Evolutionary conservation across 2,329 filamentous ascomycete genomes (phyloP).

Genomic region (Thielaviopsis populi): DNA sequence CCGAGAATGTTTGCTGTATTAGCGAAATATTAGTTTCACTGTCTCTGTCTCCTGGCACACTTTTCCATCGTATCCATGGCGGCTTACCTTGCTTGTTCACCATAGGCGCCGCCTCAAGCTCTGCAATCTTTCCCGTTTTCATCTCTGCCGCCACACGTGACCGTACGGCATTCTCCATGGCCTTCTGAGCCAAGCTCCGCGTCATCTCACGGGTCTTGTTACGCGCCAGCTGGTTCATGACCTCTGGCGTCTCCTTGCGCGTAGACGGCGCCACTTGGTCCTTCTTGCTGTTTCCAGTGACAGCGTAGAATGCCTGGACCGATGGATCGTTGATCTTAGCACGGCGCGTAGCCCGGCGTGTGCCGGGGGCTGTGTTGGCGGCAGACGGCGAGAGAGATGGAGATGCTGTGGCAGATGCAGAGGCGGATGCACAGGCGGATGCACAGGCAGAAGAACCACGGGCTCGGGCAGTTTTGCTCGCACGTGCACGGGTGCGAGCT

Average conservation of each 20-base stretch:
- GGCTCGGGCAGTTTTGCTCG: background rate
- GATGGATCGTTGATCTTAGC: background rate
- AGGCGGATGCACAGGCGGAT: background rate
- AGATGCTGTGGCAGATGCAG: background rate
- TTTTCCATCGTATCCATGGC: too few species aligned
- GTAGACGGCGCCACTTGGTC: background rate
- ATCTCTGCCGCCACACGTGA: background rate
- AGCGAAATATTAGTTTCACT: background rate
- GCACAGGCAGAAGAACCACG: background rate
- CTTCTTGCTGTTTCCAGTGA: constrained; percentile 1
- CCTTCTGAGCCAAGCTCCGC: background rate
- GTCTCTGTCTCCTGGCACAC: background rate
- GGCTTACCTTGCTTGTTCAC: background rate
- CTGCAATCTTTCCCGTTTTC: background rate
- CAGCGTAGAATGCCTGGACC: background rate
- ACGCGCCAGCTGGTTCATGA: background rate
- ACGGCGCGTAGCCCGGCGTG: background rate
- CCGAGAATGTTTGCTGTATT: background rate
- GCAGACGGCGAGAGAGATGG: background rate
- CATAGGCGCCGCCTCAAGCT: background rate
- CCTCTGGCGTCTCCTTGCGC: background rate
- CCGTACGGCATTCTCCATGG: background rate
- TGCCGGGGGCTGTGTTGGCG: background rate
- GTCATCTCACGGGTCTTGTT: constrained; percentile 1
- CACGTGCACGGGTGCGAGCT: background rate